Evolutionary conservation across 129 eudicot species (phyloP).

Genomic region (Lactuca saligna): DNA sequence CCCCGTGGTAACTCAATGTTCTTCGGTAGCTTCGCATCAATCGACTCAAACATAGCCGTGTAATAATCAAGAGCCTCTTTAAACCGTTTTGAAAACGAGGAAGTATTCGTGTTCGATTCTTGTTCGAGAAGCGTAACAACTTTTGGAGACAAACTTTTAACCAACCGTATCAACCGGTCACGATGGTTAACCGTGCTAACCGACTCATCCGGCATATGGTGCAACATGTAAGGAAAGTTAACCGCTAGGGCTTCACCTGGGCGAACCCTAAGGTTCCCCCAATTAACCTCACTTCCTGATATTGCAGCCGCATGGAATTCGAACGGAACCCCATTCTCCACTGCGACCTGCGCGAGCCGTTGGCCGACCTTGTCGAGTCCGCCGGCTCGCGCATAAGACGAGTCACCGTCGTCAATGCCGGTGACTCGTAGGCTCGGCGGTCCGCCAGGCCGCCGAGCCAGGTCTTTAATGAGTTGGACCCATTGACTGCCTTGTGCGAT

Average conservation of each 20-base stretch:
- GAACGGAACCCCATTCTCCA: slow-evolving; percentile 62
- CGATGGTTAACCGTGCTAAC: slow-evolving; percentile 58
- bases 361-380: slow-evolving; percentile 52
- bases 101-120: slow-evolving; percentile 59
- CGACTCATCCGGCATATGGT: slow-evolving; percentile 74
- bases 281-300: slow-evolving; percentile 45
- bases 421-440: slow-evolving; percentile 58
- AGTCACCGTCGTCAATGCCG: slow-evolving; percentile 54
- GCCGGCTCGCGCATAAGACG: slow-evolving; percentile 60
- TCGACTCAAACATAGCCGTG: slow-evolving; percentile 58
- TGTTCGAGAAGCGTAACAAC: slow-evolving; percentile 61
- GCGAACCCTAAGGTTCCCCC: slow-evolving; percentile 35
- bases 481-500: slow-evolving; percentile 63
- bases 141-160: slow-evolving; percentile 46
- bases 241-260: slow-evolving; percentile 64
- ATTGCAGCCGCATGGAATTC: slow-evolving; percentile 72
- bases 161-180: slow-evolving; percentile 49
- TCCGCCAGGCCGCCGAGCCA: slow-evolving; percentile 50
- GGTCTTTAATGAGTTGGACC: slow-evolving; percentile 43
- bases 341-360: slow-evolving; percentile 43
- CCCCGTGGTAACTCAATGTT: slow-evolving; percentile 33
- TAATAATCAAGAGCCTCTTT: slow-evolving; percentile 58
- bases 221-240: slow-evolving; percentile 58
- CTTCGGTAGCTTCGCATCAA: slow-evolving; percentile 48
- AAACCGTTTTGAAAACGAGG: slow-evolving; percentile 43